A percentile compares a stretch with the other conserved stretches of the same genome.
phyloP scores from a whole-genome alignment of 352 stramenopile genomes.

The Pythium dissotocum region DNA sequence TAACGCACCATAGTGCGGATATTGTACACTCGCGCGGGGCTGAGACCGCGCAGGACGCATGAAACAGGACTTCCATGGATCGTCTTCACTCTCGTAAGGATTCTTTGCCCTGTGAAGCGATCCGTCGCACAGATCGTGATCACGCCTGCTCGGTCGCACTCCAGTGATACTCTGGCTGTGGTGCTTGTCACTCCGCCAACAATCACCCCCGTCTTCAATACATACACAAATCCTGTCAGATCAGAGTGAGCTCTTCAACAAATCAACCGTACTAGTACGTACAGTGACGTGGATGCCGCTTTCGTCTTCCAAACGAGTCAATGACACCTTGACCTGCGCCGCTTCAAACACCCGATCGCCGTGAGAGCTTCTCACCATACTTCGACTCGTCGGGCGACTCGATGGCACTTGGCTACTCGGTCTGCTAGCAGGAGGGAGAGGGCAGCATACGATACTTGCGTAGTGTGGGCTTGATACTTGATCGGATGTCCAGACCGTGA shows the following conservation, averaged over 20 bases:
- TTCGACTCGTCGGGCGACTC: constrained; percentile 9
- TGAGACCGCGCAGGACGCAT: neutral
- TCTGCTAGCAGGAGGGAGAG: neutral
- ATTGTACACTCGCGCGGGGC: constrained; percentile 7
- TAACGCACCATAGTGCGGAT: constrained; percentile 2
- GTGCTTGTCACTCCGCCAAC: neutral
- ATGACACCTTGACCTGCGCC: neutral
- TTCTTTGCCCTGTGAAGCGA: neutral
- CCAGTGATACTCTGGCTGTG: neutral
- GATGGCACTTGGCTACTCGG: constrained; percentile 11
- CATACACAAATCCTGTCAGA: neutral
- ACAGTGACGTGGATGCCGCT: neutral
- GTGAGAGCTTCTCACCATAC: neutral
- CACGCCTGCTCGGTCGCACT: constrained; percentile 1
- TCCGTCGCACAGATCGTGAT: neutral
- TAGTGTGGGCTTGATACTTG: constrained; percentile 5
- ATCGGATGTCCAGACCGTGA: neutral
- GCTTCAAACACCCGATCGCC: neutral
- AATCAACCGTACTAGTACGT: neutral
- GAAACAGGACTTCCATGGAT: neutral
- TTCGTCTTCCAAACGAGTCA: constrained; percentile 1
- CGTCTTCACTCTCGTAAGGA: neutral
- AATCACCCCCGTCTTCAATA: neutral
- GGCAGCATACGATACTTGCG: neutral
- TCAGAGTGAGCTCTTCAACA: neutral